phyloP scores from a whole-genome alignment of 192 early-diverging fungal species.

The Kickxella alabastrina region DNA sequence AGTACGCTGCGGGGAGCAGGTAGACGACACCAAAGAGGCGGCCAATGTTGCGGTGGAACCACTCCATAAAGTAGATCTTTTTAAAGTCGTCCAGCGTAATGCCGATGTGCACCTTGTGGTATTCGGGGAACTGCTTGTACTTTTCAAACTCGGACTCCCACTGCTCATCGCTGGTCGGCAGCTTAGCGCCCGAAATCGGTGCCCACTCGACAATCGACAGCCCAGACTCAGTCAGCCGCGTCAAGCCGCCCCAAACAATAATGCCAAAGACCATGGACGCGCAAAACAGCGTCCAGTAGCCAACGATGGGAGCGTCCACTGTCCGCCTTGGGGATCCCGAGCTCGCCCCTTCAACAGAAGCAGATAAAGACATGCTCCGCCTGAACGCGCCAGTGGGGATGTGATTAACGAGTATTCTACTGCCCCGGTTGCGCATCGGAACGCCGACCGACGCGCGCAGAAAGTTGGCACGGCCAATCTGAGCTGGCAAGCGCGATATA shows the following conservation, averaged over 20 bases:
- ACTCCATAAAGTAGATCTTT: slow-evolving; percentile 96
- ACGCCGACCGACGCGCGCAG: slow-evolving; percentile 3
- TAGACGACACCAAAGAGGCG: slow-evolving; percentile 85
- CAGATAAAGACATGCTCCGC: not conserved
- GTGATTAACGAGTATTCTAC: not conserved
- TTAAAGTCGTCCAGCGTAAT: slow-evolving; percentile 93
- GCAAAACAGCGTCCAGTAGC: slow-evolving; percentile 87
- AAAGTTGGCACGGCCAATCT: slow-evolving; percentile 16
- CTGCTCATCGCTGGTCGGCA: slow-evolving; percentile 75
- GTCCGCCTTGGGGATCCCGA: slow-evolving; percentile 9
- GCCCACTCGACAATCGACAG: slow-evolving; percentile 98
- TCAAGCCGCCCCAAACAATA: slow-evolving; percentile 90
- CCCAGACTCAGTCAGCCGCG: slow-evolving; percentile 94
- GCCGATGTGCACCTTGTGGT: slow-evolving; percentile 86
- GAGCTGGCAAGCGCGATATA: slow-evolving; percentile 5
- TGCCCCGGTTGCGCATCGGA: not conserved
- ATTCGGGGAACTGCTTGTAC: slow-evolving; percentile 98
- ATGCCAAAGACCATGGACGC: slow-evolving; percentile 89
- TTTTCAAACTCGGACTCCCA: slow-evolving; percentile 96
- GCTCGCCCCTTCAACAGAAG: slow-evolving; percentile 4
- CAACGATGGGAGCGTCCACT: slow-evolving; percentile 62
- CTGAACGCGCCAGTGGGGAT: not conserved
- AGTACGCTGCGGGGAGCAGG: slow-evolving; percentile 82
- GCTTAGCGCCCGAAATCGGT: slow-evolving; percentile 87
- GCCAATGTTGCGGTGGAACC: slow-evolving; percentile 95